Conservation (phyloP, 371 early-diverging fungal species). For the Rhizopus arrhizus region DNA sequence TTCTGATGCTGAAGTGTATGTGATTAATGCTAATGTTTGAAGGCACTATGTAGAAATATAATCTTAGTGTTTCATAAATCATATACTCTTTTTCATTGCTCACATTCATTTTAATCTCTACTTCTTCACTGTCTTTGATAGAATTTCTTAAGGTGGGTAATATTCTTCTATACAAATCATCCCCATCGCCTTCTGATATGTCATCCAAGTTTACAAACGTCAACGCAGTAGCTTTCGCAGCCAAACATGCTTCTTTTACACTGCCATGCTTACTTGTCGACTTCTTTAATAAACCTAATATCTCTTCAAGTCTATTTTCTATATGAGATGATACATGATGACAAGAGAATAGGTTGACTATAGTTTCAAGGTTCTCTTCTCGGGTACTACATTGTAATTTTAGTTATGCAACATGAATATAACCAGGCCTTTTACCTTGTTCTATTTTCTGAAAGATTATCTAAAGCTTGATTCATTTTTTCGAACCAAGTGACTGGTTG, state of each 20-base stretch:
- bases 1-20: conserved; percentile 66
- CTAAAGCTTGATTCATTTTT: conserved; percentile 39
- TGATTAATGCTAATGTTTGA: conserved; percentile 59
- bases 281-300: conserved; percentile 59
- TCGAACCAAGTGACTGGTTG: conserved; percentile 28
- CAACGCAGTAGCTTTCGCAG: conserved; percentile 63
- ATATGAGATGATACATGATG: conserved; percentile 39
- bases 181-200: conserved; percentile 49
- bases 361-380: conserved; percentile 35
- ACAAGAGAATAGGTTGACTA: conserved; percentile 27
- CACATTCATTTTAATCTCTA: conserved; percentile 53
- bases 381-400: conserved; percentile 26
- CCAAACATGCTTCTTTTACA: conserved; percentile 60
- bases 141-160: conserved; percentile 52
- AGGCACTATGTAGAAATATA: conserved; percentile 30
- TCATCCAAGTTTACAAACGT: conserved; percentile 72
- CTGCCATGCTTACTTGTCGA: conserved; percentile 58
- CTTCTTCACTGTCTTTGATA: conserved; percentile 46
- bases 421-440: conserved; percentile 29
- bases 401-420: background rate
- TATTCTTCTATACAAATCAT: conserved; percentile 59
- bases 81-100: conserved; percentile 2
- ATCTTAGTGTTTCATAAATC: conserved; percentile 4
- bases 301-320: conserved; percentile 38
- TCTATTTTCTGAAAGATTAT: conserved; percentile 38